phyloP scores from a whole-genome alignment of 768 basidiomycete genomes.

The Amanita polypyramis region DNA sequence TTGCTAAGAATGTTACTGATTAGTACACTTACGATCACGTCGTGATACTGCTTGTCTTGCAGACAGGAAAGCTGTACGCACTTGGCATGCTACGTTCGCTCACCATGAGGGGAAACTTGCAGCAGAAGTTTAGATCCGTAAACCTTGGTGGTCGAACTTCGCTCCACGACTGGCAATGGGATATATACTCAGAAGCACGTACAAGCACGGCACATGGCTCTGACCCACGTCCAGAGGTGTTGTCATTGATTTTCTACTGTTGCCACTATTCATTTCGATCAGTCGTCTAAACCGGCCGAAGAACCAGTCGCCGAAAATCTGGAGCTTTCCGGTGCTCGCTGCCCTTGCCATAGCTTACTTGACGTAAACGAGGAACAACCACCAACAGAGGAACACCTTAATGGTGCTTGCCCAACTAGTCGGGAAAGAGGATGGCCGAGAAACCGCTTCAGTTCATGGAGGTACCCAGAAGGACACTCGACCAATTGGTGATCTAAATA shows the following conservation, averaged over 20 bases:
- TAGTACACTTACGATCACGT: constrained; percentile 21
- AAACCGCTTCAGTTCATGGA: background rate
- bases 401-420: background rate
- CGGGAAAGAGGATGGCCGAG: background rate
- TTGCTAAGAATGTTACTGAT: background rate
- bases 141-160: constrained; percentile 29
- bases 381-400: background rate
- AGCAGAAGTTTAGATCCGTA: constrained; percentile 26
- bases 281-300: background rate
- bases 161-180: constrained; percentile 21
- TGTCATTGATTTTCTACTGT: background rate
- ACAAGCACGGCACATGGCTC: background rate
- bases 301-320: background rate
- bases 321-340: background rate
- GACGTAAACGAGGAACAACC: background rate
- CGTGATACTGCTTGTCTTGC: constrained; percentile 35
- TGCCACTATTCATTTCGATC: background rate
- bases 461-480: background rate
- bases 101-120: constrained; percentile 25
- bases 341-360: background rate
- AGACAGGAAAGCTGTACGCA: constrained; percentile 40
- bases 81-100: constrained; percentile 30
- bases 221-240: background rate
- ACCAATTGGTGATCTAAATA: background rate
- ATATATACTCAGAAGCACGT: background rate